These are phyloP conservation scores for Globisporangium megalacanthum DNA, from an alignment of 352 stramenopile species.

Conservation along the genomic window DNA sequence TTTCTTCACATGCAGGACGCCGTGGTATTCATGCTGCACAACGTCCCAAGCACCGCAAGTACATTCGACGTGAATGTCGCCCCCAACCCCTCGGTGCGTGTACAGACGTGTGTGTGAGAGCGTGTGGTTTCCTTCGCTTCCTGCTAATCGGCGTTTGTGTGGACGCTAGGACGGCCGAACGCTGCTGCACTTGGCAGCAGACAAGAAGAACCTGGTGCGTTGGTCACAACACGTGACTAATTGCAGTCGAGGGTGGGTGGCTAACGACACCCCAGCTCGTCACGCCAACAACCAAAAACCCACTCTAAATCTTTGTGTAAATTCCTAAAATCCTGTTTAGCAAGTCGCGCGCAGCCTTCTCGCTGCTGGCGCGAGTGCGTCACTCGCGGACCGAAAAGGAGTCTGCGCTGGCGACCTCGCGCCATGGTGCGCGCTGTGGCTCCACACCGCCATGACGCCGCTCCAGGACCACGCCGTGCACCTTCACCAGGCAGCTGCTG, in stretches of 20 bases:
- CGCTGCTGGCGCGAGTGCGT: conserved; percentile 19
- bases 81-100: not conserved
- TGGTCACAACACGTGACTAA: too few relatives aligned
- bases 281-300: too few relatives aligned
- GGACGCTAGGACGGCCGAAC: too few relatives aligned
- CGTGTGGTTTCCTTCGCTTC: not conserved
- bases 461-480: too few relatives aligned
- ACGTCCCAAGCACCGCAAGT: not conserved
- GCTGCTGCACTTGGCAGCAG: too few relatives aligned
- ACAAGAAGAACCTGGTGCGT: too few relatives aligned
- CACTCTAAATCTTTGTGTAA: not conserved
- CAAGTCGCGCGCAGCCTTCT: conserved; percentile 28
- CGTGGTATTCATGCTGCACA: conserved; percentile 10
- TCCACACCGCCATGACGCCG: too few relatives aligned
- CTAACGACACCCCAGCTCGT: too few relatives aligned
- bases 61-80: conserved; percentile 8
- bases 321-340: conserved; percentile 9
- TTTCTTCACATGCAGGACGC: too few relatives aligned
- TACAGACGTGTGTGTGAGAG: too few relatives aligned
- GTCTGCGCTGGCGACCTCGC: conserved; percentile 27
- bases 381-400: conserved; percentile 27
- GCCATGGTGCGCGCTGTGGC: conserved; percentile 20
- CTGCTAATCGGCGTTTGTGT: too few relatives aligned
- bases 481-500: conserved; percentile 19
- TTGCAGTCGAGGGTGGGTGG: too few relatives aligned